Evolutionary conservation across 1,139 yeast species (phyloP).

Genomic region (Blastobotrys petasosporus): DNA sequence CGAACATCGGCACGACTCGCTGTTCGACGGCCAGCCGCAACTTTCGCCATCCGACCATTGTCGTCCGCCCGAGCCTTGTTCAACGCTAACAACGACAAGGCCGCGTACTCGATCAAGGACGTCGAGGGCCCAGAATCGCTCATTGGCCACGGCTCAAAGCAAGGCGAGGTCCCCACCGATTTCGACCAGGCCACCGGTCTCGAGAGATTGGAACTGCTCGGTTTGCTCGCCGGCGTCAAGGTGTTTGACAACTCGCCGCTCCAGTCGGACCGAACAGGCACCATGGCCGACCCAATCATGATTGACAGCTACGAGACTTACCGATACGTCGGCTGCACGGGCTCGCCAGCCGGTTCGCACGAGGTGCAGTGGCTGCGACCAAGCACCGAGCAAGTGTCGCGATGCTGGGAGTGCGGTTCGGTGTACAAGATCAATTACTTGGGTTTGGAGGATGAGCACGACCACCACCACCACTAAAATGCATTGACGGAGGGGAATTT

Average conservation of each 20-base stretch:
- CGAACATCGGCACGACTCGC: neutral
- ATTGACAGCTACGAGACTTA: constrained; percentile 87
- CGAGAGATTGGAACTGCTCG: constrained; percentile 91
- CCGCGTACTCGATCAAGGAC: constrained; percentile 66
- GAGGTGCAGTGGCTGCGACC: constrained; percentile 92
- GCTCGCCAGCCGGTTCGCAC: constrained; percentile 91
- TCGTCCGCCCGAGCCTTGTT: constrained; percentile 8
- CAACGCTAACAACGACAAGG: constrained; percentile 21
- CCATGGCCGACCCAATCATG: constrained; percentile 78
- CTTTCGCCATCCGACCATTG: constrained; percentile 9
- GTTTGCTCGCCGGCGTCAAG: constrained; percentile 93
- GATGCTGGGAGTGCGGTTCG: constrained; percentile 99
- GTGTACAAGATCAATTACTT: constrained; percentile 85
- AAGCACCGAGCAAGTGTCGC: constrained; percentile 71
- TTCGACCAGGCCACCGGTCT: constrained; percentile 97
- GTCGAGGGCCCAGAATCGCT: constrained; percentile 76
- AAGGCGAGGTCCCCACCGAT: constrained; percentile 85
- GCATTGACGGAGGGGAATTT: no score
- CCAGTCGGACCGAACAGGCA: constrained; percentile 82
- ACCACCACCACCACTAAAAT: constrained; percentile 19
- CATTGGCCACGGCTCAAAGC: constrained; percentile 84
- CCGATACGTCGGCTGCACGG: constrained; percentile 97
- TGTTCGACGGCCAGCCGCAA: constrained; percentile 10
- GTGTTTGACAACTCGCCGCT: constrained; percentile 89
- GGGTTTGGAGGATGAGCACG: constrained; percentile 57